Evolutionary conservation across 768 basidiomycete species (phyloP).

Genomic region (Lactifluus subvellereus): DNA sequence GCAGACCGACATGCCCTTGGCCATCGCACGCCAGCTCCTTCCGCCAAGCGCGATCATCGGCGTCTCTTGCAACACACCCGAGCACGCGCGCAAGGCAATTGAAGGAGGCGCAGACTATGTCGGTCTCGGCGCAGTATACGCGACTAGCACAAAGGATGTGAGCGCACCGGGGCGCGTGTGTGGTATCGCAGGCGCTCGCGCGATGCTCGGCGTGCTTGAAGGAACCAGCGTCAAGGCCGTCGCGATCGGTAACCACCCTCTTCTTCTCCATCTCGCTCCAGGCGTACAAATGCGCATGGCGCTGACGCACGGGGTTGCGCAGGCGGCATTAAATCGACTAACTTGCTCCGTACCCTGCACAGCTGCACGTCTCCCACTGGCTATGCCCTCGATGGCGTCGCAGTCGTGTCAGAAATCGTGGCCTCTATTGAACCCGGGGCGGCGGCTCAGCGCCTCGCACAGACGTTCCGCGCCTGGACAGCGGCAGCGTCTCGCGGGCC

Average conservation of each 20-base stretch:
- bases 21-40: slow-evolving; percentile 59
- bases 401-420: slow-evolving; percentile 84
- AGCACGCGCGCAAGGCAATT: slow-evolving; percentile 59
- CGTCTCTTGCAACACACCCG: slow-evolving; percentile 64
- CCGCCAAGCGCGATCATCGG: slow-evolving; percentile 71
- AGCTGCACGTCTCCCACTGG: slow-evolving; percentile 56
- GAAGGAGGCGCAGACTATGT: slow-evolving; percentile 73
- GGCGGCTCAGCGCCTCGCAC: slow-evolving; percentile 43
- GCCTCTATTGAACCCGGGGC: slow-evolving; percentile 50
- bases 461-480: slow-evolving; percentile 42
- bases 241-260: slow-evolving; percentile 60
- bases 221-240: slow-evolving; percentile 65
- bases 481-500: slow-evolving; percentile 15
- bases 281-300: not conserved
- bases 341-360: slow-evolving; percentile 69
- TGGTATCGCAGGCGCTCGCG: slow-evolving; percentile 68
- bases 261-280: not conserved
- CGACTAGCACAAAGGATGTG: slow-evolving; percentile 73
- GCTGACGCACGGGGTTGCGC: slow-evolving; percentile 8
- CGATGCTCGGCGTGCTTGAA: slow-evolving; percentile 57
- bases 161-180: slow-evolving; percentile 45
- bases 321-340: slow-evolving; percentile 85
- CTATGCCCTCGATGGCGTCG: slow-evolving; percentile 69
- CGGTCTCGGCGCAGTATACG: slow-evolving; percentile 82
- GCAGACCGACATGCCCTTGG: slow-evolving; percentile 77